Evolutionary conservation across 768 basidiomycete genomes (phyloP).

Genomic region (Sistotremastrum niveocremeum): DNA sequence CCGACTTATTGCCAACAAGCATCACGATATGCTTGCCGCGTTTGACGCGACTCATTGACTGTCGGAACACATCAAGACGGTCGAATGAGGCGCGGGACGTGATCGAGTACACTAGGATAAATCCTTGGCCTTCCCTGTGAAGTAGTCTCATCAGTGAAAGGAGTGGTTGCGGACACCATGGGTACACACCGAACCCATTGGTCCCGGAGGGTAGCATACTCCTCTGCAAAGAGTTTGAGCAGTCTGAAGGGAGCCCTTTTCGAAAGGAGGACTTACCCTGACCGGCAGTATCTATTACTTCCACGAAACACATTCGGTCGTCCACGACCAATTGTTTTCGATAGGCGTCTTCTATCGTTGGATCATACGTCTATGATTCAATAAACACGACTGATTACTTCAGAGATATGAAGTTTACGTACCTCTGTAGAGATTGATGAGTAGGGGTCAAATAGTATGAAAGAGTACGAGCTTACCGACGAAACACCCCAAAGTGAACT

Average conservation of each 20-base stretch:
- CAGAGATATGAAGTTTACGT: constrained; percentile 8
- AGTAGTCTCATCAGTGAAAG: constrained; percentile 4
- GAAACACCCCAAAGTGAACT: constrained; percentile 95
- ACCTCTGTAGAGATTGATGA: constrained; percentile 36
- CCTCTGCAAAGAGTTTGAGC: constrained; percentile 46
- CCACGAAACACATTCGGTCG: constrained; percentile 89
- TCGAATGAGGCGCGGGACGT: constrained; percentile 88
- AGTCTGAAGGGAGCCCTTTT: constrained; percentile 1
- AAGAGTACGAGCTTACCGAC: constrained; percentile 52
- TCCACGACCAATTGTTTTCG: constrained; percentile 91
- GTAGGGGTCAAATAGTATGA: constrained; percentile 6
- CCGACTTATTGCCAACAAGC: constrained; percentile 93
- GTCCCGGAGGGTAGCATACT: constrained; percentile 90
- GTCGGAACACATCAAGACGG: constrained; percentile 78
- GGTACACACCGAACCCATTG: constrained; percentile 88
- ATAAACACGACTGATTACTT: constrained; percentile 9
- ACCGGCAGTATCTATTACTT: constrained; percentile 95
- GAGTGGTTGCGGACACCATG: constrained; percentile 5
- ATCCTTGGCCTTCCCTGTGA: constrained; percentile 88
- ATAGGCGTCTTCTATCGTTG: constrained; percentile 97
- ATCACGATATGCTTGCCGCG: constrained; percentile 77
- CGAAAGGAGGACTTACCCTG: constrained; percentile 51
- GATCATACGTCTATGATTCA: constrained; percentile 73
- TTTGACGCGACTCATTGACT: constrained; percentile 83
- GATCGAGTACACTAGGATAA: constrained; percentile 93